Conservation (phyloP, 108 stramenopile genomes). For the Nitzschia putrida region DNA sequence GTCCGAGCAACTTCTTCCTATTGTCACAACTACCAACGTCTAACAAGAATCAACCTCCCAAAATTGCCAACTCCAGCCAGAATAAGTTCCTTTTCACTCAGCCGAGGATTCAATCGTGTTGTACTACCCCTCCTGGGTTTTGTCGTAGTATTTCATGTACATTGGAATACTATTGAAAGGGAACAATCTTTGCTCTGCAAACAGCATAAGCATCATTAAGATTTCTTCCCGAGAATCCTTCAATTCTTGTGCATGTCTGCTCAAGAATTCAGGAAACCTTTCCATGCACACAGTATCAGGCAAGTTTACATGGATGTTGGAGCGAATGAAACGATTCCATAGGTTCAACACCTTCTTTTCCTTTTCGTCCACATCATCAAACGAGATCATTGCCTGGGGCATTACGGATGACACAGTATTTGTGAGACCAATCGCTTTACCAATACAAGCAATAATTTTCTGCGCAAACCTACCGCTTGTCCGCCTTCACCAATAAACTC, state of each 20-base stretch:
- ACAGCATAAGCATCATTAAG: constrained; percentile 6
- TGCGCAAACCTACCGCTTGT: constrained; percentile 5
- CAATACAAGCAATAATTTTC: neutral
- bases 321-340: constrained; percentile 9
- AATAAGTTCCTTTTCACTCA: no score
- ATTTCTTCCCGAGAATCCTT: neutral
- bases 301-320: neutral
- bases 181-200: constrained; percentile 10
- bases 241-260: neutral
- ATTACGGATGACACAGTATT: neutral
- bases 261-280: neutral
- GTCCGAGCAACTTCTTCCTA: no score
- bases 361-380: constrained; percentile 9
- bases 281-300: neutral
- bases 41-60: no score
- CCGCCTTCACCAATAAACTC: constrained; percentile 4
- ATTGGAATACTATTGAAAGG: neutral
- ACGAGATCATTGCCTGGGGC: neutral
- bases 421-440: neutral
- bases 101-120: no score
- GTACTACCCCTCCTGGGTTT: neutral
- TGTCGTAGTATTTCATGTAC: constrained; percentile 8
- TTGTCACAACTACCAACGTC: no score
- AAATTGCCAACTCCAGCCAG: no score
- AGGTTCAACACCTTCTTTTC: constrained; percentile 5